Evolutionary conservation across 176 grass and related monocot genomes (phyloP), one percentile per base, ranked within the genome.

Genomic region (Thalia dealbata): DNA sequence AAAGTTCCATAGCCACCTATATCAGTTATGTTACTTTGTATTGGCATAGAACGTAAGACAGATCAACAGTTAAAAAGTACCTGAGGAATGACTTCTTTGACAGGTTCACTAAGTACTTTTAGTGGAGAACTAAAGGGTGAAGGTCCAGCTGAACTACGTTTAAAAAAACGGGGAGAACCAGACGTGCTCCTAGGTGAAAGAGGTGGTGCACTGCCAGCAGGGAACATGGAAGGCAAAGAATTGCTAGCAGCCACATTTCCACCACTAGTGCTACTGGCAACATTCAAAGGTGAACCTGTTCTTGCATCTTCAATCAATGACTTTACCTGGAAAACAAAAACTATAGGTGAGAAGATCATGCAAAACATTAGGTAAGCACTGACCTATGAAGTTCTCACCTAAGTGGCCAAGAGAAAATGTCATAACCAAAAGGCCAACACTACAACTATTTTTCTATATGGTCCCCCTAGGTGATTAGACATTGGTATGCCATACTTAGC

Each of bases 41-140:
- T 71, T 14, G 2, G 0, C 5, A 41, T 41, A 2, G 5, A 44
- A 23, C 22, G 14, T 14, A 24, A 69, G 11, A n/a, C 16, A 45
- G 48, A 52, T 50, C 3, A 52, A 15, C 2, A 28, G 13, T 55
- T 35, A 3, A 22, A 62, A n/a, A 62, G 32, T 79, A 99, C 95
- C 95, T 99, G 95, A 45, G 95, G 95, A 55, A 93, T 91, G 79
- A 86, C 71, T 85, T 99, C 87, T 83, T 77, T 93, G 64, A 80
- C 67, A 25, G 76, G 74, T 77, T 87, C 58, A 58, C 74, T 38
- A 27, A 88, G 25, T 66, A 88, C 78, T 30, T 91, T 84, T 69
- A 92, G 78, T 61, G 93, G 83, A 62, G 89, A 88, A 75, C 86
- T 76, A 43, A 83, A 51, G 41, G 79, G 82, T 52, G 73, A 79